phyloP scores from a whole-genome alignment of 805 yeast species.

The Scheffersomyces coipomensis region DNA sequence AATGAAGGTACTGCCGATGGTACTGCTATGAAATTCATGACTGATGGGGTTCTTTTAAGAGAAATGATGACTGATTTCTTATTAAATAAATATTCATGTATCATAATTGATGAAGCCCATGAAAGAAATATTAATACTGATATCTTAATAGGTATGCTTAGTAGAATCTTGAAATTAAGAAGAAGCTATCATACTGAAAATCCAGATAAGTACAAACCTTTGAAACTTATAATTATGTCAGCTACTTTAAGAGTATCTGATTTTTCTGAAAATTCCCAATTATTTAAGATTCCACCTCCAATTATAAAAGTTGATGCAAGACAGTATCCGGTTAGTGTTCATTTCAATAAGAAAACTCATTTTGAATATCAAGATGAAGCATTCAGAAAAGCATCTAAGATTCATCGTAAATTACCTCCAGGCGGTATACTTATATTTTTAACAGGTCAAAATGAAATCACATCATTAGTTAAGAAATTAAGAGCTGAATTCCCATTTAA shows the following conservation, averaged over 20 bases:
- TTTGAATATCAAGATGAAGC: constrained; percentile 85
- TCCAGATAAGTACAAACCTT: constrained; percentile 51
- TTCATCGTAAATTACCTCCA: constrained; percentile 82
- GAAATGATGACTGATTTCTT: constrained; percentile 90
- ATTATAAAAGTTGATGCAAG: constrained; percentile 87
- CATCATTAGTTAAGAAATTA: constrained; percentile 66
- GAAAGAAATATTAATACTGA: constrained; percentile 96
- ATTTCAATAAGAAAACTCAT: constrained; percentile 79
- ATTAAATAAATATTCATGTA: constrained; percentile 76
- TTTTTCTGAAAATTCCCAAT: constrained; percentile 73
- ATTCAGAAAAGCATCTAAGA: constrained; percentile 77
- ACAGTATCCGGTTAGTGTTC: constrained; percentile 90
- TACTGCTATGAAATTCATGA: constrained; percentile 84
- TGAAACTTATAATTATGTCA: constrained; percentile 91
- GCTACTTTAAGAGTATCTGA: constrained; percentile 94
- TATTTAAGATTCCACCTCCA: constrained; percentile 80
- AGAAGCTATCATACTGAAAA: constrained; percentile 46
- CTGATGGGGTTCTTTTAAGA: constrained; percentile 89
- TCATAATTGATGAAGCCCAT: constrained; percentile 96
- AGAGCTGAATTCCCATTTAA: constrained; percentile 66
- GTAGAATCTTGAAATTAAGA: constrained; percentile 79
- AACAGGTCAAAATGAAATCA: constrained; percentile 94
- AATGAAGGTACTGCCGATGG: constrained; percentile 43
- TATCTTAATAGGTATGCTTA: constrained; percentile 89
- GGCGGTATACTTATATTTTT: constrained; percentile 91